Conservation (phyloP, 1,284 basidiomycete species). For the Tilletia walkeri region DNA sequence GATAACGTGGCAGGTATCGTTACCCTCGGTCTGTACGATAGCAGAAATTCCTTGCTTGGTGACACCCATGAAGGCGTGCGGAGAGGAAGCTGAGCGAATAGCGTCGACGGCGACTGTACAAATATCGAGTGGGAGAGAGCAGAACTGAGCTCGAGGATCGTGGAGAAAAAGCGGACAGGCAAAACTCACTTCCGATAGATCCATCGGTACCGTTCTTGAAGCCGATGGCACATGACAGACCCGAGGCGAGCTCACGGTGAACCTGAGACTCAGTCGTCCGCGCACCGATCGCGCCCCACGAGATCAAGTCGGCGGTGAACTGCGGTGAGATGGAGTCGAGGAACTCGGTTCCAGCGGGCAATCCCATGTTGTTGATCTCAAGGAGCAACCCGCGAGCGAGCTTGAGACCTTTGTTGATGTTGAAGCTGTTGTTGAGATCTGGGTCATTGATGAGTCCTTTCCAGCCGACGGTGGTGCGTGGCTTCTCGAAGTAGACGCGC, state of each 20-base stretch:
- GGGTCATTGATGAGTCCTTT: conserved; percentile 96
- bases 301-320: conserved; percentile 91
- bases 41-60: conserved; percentile 69
- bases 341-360: conserved; percentile 57
- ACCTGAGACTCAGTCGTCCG: conserved; percentile 84
- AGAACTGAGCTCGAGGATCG: neutral
- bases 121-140: neutral
- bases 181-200: conserved; percentile 34
- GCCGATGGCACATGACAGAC: conserved; percentile 81
- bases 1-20: conserved; percentile 83
- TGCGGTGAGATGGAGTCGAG: conserved; percentile 81
- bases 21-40: conserved; percentile 28
- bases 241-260: conserved; percentile 78
- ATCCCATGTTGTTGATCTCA: conserved; percentile 58
- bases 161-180: conserved; percentile 8
- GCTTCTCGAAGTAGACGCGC: conserved; percentile 61
- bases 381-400: conserved; percentile 80
- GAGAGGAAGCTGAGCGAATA: conserved; percentile 82
- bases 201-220: conserved; percentile 64
- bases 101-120: conserved; percentile 72
- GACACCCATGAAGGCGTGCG: conserved; percentile 94
- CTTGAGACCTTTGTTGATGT: conserved; percentile 88
- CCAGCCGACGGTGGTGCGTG: conserved; percentile 90
- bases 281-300: conserved; percentile 91
- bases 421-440: conserved; percentile 74